Base-by-base conservation (phyloP, 2,329 filamentous ascomycete genomes). In the Xenoacremonium recifei region DNA sequence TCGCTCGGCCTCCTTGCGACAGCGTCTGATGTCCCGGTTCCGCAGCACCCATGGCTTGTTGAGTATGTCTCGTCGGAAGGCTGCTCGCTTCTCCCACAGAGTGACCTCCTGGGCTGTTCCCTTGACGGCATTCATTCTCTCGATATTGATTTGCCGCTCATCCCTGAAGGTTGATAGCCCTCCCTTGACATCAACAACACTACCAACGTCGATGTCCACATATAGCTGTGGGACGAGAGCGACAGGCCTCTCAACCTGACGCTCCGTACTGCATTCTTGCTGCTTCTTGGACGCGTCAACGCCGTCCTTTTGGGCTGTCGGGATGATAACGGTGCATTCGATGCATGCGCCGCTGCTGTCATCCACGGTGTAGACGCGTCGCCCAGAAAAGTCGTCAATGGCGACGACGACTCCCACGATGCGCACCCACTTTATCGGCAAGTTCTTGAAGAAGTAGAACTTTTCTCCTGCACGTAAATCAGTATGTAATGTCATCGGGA, bases 401-500 rank as follows among this genome's bases (percentile, higher is more conserved):
- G 77, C 79, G 41, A 90, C 82, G 17, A 92, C 75, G 7, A 89
- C 64, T 21, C 88, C 88, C 6, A 82, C 76, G 21, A 91, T 64
- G 47, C 84, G 82, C 39, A 87, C 78, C 79, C 84, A 91, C 73
- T 82, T 80, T 53, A 92, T 80, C 0, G 87, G 87, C 51, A 91
- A 81, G 62, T 90, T 91, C 37, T 73, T 65, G 66, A 82, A 75
- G 63, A 90, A 89, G 59, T 74, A 84, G 23, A 84, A 69, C 49
- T 75, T 68, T 55, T 80, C 75, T 36, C 72, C 72, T 67, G 17
- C 4, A 21, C 10, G 2, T 4, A 5, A 12, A 39, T 59, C 18
- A 57, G 50, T 37, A 7, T 29, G 18, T 10, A 19, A 1, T 4
- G 13, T 20, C 20, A 3, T 3, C n/a, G 23, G 23, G 9, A 7